Base-by-base conservation (phyloP, 352 stramenopile genomes). In the Pythium rhizo-oryzae region DNA sequence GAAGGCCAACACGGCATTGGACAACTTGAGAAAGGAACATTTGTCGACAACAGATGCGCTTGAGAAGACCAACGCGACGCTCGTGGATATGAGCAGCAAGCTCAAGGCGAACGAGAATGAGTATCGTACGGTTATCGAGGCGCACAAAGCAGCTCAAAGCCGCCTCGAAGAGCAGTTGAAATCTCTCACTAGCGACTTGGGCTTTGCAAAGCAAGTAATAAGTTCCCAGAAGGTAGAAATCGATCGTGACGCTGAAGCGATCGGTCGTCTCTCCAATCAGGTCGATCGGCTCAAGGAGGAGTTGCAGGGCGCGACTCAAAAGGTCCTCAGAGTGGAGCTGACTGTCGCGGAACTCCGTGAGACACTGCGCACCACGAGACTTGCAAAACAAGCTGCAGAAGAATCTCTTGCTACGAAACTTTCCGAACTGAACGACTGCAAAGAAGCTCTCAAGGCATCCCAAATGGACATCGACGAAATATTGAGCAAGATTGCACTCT, bases 351-450 rank as follows among this genome's bases (percentile, higher is more conserved):
- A 33, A 11, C 16, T 61, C 18, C 19, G 49, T 21, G 55, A 61
- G 18, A 13, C 35, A 28, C 19, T 46, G 30, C 25, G 46, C 33
- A 25, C 9, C 39, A 18, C 24, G 2, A 28, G 53, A 24, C 18
- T 33, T 11, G 53, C 53, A 12, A 47, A 49, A 30, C 8, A 21
- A 33, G 35, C 53, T n/a, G 30, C 19, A n/a, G 53, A 50, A 24
- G 55, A 50, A 50, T n/a, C 21, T 12, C 37, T 61, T 21, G 21
- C 21, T 24, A 24, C 55, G 5, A 61, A 23, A 18, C n/a, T 51
- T 13, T 44, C 56, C 18, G 56, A 62, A n/a, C 56, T 62, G 2
- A 19, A 54, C 11, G 25, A 54, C 9, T 62, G 41, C 18, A 54
- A 62, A 3, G 15, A 44, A 44, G 53, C 30, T 4, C 53, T 59